Conservation (phyloP, 1,284 basidiomycete species). For the Ceratorhiza oryzae-sativae region DNA sequence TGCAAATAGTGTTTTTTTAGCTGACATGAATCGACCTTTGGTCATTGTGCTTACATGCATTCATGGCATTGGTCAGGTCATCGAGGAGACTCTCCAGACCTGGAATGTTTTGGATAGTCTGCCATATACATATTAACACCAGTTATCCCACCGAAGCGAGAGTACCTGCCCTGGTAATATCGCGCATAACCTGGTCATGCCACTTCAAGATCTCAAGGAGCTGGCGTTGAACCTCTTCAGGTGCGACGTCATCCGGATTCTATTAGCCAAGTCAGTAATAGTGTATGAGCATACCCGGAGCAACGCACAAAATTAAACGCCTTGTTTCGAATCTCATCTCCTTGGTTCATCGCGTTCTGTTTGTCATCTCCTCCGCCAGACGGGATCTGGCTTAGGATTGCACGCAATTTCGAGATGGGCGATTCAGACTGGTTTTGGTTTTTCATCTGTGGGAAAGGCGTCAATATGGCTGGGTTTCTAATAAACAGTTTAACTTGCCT, state of each 20-base stretch:
- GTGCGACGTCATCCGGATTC: slow-evolving; percentile 61
- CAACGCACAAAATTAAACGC: slow-evolving; percentile 61
- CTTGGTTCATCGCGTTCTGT: slow-evolving; percentile 60
- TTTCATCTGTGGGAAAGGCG: slow-evolving; percentile 49
- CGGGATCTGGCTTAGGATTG: slow-evolving; percentile 61
- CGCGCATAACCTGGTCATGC: slow-evolving; percentile 67
- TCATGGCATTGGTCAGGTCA: slow-evolving; percentile 66
- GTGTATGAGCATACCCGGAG: background rate
- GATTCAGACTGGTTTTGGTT: slow-evolving; percentile 50
- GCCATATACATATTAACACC: slow-evolving; percentile 50
- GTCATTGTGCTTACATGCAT: slow-evolving; percentile 61
- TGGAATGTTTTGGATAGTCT: slow-evolving; percentile 68
- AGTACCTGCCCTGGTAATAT: slow-evolving; percentile 53
- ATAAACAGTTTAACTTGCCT: slow-evolving; percentile 48
- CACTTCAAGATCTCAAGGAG: slow-evolving; percentile 76
- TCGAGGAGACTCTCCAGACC: slow-evolving; percentile 75
- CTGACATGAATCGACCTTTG: slow-evolving; percentile 41
- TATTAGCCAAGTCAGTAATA: slow-evolving; percentile 30
- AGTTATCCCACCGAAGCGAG: background rate
- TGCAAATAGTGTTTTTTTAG: slow-evolving; percentile 44
- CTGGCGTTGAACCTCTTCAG: slow-evolving; percentile 73
- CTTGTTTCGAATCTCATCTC: slow-evolving; percentile 61
- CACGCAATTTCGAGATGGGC: slow-evolving; percentile 56
- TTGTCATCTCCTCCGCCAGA: slow-evolving; percentile 56
- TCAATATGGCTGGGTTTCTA: background rate